phyloP scores from a whole-genome alignment of 768 basidiomycete genomes.

The Mycena kentingensis region DNA sequence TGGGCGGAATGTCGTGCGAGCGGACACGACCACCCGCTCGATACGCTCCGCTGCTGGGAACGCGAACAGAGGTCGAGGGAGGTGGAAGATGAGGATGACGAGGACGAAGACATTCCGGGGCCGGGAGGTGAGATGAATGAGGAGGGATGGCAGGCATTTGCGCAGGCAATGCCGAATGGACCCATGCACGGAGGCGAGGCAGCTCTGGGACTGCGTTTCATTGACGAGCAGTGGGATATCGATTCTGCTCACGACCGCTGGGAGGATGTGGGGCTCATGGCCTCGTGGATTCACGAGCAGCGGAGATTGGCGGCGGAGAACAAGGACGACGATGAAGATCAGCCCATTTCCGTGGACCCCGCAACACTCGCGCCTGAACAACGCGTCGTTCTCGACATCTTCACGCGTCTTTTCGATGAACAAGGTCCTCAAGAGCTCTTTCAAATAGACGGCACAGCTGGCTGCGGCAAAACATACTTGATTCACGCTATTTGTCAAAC shows the following conservation, averaged over 20 bases:
- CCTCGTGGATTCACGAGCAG: not conserved
- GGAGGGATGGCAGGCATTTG: constrained; percentile 23
- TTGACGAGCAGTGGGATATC: constrained; percentile 13
- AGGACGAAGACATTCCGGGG: constrained; percentile 7
- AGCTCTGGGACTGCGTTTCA: constrained; percentile 7
- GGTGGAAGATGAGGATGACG: constrained; percentile 5
- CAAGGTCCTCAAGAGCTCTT: not conserved
- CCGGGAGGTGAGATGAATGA: constrained; percentile 2
- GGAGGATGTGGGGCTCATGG: constrained; percentile 2
- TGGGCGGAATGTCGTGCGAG: not conserved
- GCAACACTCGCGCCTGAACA: constrained; percentile 4
- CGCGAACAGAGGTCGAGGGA: not conserved
- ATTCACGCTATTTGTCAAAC: constrained; percentile 5
- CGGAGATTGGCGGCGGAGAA: not conserved
- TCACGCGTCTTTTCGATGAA: not conserved
- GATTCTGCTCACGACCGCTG: constrained; percentile 6
- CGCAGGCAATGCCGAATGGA: constrained; percentile 3
- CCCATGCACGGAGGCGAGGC: constrained; percentile 1
- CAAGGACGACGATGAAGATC: not conserved
- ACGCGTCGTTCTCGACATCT: not conserved
- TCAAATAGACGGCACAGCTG: constrained; percentile 4
- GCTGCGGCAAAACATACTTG: constrained; percentile 5
- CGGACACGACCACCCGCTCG: constrained; percentile 1
- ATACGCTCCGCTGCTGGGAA: not conserved
- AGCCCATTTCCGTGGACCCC: not conserved